These are phyloP conservation scores for Aspergillus hortae DNA, from an alignment of 2,329 filamentous ascomycete species.

Conservation along the genomic window DNA sequence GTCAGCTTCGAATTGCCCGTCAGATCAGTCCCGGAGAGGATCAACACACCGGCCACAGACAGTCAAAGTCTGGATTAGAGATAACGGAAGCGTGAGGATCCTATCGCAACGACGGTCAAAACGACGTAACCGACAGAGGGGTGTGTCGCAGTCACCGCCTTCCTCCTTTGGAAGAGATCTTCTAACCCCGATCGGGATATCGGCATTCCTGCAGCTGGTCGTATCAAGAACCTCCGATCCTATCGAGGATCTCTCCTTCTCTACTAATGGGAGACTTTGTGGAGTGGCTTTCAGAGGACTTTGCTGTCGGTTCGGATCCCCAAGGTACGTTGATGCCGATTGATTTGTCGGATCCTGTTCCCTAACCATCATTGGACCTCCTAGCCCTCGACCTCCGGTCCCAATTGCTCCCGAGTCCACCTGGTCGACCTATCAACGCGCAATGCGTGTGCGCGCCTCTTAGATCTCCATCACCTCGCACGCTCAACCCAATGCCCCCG, in stretches of 20 bases:
- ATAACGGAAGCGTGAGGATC: conserved; percentile 5
- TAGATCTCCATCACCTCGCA: conserved; percentile 2
- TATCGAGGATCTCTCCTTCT: neutral
- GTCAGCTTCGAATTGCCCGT: neutral
- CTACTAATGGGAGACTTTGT: neutral
- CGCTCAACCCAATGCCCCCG: conserved; percentile 3
- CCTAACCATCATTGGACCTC: neutral
- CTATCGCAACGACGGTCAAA: conserved; percentile 9
- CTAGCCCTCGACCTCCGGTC: neutral
- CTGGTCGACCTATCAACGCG: conserved; percentile 7
- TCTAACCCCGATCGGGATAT: conserved; percentile 5
- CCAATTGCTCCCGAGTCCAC: conserved; percentile 2
- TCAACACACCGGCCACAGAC: neutral
- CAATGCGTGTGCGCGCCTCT: conserved; percentile 11
- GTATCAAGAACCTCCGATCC: neutral
- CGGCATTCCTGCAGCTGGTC: neutral
- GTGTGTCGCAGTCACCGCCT: conserved; percentile 19
- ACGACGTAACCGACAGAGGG: conserved; percentile 26
- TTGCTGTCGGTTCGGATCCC: neutral
- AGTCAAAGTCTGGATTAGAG: conserved; percentile 1
- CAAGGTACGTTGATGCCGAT: neutral
- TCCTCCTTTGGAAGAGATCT: conserved; percentile 9
- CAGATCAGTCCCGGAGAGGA: neutral
- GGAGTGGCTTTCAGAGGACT: neutral
- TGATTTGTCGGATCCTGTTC: neutral